Conservation (phyloP, 169 alveolate genomes). For the Plasmodium gaboni region DNA sequence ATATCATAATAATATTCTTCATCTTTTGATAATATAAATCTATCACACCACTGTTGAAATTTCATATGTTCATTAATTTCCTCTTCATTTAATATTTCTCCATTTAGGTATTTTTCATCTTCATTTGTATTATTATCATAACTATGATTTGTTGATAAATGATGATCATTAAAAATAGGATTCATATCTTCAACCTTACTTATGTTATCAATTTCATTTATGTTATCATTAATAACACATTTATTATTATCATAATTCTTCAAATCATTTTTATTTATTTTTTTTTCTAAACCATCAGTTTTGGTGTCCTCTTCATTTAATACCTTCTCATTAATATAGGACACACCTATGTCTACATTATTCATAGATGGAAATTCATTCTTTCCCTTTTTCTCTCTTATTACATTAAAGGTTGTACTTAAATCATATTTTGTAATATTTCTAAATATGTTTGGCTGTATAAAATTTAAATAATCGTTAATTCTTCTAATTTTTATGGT, state of each 20-base stretch:
- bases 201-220: background rate
- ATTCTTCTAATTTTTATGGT: slow-evolving; percentile 37
- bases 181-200: background rate
- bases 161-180: no score
- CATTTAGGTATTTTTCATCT: slow-evolving; percentile 32
- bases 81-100: slow-evolving; percentile 67
- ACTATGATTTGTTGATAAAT: background rate
- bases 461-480: slow-evolving; percentile 38
- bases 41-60: slow-evolving; percentile 75
- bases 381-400: slow-evolving; percentile 23
- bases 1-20: slow-evolving; percentile 25
- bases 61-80: slow-evolving; percentile 73
- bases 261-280: slow-evolving; percentile 2
- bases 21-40: slow-evolving; percentile 17
- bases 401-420: slow-evolving; percentile 1
- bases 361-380: background rate
- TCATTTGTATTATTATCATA: background rate
- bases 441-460: slow-evolving; percentile 21
- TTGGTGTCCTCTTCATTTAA: background rate
- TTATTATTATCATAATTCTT: background rate
- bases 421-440: slow-evolving; percentile 29
- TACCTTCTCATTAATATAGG: background rate
- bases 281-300: background rate
- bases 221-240: background rate
- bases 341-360: background rate